Evolutionary conservation across 768 basidiomycete species (phyloP).

Genomic region (Leccinum aurantiacum): DNA sequence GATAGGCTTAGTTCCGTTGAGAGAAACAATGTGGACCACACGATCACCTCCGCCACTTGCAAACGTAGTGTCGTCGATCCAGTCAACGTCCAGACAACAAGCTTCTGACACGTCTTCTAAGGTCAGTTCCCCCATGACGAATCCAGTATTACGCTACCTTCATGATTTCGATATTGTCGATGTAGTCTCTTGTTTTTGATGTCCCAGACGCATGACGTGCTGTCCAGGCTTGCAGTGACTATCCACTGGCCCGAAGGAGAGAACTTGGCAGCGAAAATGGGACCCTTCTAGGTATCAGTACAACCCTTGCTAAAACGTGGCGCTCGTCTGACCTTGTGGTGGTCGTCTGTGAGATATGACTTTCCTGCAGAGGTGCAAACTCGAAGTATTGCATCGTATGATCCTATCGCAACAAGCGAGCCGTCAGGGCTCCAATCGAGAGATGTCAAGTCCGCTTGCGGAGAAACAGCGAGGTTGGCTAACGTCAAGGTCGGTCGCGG

Average conservation of each 20-base stretch:
- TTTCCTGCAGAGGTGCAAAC: conserved; percentile 63
- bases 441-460: conserved; percentile 67
- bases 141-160: conserved; percentile 43
- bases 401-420: conserved; percentile 71
- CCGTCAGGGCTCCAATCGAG: conserved; percentile 79
- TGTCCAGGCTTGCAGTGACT: conserved; percentile 74
- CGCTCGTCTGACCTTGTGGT: conserved; percentile 57
- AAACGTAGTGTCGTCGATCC: conserved; percentile 70
- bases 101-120: conserved; percentile 40
- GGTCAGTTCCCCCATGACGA: not conserved
- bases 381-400: conserved; percentile 71
- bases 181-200: conserved; percentile 58
- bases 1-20: conserved; percentile 53
- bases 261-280: conserved; percentile 78
- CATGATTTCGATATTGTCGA: conserved; percentile 64
- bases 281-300: conserved; percentile 52
- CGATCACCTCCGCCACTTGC: conserved; percentile 74
- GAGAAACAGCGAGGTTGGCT: conserved; percentile 46
- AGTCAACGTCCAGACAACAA: conserved; percentile 80
- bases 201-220: conserved; percentile 78
- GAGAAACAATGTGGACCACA: conserved; percentile 57
- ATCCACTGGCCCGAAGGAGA: conserved; percentile 74
- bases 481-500: conserved; percentile 43
- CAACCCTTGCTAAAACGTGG: not conserved
- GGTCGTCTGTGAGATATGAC: conserved; percentile 57